Evolutionary conservation across 805 yeast genomes (phyloP).

Genomic region (Myxozyma neglecta): DNA sequence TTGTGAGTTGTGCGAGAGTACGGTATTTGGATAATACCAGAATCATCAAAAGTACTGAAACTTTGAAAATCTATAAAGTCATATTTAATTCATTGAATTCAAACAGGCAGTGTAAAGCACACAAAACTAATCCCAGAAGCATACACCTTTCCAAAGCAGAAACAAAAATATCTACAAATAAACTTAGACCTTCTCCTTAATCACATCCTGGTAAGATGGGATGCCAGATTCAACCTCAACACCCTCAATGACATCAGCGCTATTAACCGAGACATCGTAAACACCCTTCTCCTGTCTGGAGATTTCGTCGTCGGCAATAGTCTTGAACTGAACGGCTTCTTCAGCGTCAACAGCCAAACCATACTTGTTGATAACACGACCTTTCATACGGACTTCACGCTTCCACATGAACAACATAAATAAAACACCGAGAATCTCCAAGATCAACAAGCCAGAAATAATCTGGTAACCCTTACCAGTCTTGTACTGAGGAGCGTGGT

Average conservation of each 20-base stretch:
- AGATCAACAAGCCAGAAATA: constrained; percentile 31
- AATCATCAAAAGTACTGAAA: too few species aligned
- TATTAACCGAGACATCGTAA: not conserved
- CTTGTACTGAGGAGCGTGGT: constrained; percentile 41
- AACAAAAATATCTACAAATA: not conserved
- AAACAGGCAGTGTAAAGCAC: too few species aligned
- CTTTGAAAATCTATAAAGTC: too few species aligned
- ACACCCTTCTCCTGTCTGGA: constrained; percentile 4
- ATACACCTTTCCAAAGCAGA: too few species aligned
- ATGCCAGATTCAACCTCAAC: not conserved
- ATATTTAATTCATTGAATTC: too few species aligned
- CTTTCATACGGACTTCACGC: constrained; percentile 18
- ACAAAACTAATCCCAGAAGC: too few species aligned
- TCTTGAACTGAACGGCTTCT: constrained; percentile 14
- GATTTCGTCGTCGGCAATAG: not conserved
- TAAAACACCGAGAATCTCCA: constrained; percentile 21
- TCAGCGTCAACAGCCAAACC: constrained; percentile 27
- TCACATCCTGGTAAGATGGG: not conserved
- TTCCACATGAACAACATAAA: constrained; percentile 23
- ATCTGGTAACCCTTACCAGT: constrained; percentile 40
- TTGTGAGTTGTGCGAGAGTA: too few species aligned
- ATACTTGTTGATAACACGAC: constrained; percentile 25
- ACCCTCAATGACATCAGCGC: constrained; percentile 1
- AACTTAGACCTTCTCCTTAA: constrained; percentile 5
- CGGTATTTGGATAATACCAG: too few species aligned